Evolutionary conservation across 1,284 basidiomycete species (phyloP).

Genomic region (Peniophora sp.): DNA sequence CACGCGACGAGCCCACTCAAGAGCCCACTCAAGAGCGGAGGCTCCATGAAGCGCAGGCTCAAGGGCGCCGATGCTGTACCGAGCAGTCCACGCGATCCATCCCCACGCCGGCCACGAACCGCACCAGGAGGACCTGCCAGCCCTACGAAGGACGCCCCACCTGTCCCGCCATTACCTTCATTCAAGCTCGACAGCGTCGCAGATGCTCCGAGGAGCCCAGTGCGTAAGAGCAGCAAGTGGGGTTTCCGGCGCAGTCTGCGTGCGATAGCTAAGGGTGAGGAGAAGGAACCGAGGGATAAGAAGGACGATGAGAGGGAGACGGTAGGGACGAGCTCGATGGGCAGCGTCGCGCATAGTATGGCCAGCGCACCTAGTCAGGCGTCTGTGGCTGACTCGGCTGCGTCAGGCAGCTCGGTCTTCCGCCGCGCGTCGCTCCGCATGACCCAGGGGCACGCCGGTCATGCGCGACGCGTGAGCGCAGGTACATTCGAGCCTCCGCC

Average conservation of each 20-base stretch:
- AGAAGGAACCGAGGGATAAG: slow-evolving; percentile 11
- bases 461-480: slow-evolving; percentile 11
- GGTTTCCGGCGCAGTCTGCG: slow-evolving; percentile 35
- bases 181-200: slow-evolving; percentile 10
- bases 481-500: slow-evolving; percentile 2
- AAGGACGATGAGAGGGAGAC: slow-evolving; percentile 12
- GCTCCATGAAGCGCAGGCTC: slow-evolving; percentile 1
- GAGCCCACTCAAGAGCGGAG: slow-evolving; percentile 1
- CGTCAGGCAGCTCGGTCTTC: background rate
- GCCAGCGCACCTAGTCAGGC: background rate
- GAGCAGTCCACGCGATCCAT: slow-evolving; percentile 7
- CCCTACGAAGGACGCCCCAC: slow-evolving; percentile 3
- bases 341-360: background rate
- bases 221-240: slow-evolving; percentile 40
- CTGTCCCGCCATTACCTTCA: slow-evolving; percentile 16
- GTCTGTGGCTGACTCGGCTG: slow-evolving; percentile 8
- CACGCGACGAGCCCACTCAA: slow-evolving; percentile 5
- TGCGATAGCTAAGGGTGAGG: slow-evolving; percentile 14
- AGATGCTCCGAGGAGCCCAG: slow-evolving; percentile 28
- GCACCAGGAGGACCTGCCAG: slow-evolving; percentile 11
- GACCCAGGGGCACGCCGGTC: background rate
- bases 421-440: slow-evolving; percentile 12
- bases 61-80: background rate
- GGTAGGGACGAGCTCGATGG: slow-evolving; percentile 5
- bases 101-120: slow-evolving; percentile 20